Evolutionary conservation across 306 rosid species (phyloP).

Genomic region (Myrica gale): DNA sequence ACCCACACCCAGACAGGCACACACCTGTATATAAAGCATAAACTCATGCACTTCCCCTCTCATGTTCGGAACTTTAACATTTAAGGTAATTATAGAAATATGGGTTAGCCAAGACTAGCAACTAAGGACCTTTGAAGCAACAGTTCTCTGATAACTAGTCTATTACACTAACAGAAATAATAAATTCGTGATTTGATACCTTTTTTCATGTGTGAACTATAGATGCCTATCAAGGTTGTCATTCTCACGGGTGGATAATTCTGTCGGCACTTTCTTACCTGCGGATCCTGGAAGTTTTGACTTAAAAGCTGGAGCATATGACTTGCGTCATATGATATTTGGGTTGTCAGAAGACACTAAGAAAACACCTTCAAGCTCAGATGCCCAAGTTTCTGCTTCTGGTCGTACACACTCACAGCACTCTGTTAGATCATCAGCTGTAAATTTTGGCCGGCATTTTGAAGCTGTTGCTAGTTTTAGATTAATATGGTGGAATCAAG

Average conservation of each 20-base stretch:
- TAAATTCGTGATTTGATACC: neutral
- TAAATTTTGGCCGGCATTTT: constrained; percentile 54
- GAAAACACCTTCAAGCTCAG: constrained; percentile 32
- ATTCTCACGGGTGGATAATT: constrained; percentile 91
- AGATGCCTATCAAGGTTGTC: constrained; percentile 54
- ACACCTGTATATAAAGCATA: no score
- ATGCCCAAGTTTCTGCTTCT: constrained; percentile 41
- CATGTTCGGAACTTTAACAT: neutral
- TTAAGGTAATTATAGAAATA: neutral
- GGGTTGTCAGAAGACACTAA: constrained; percentile 54
- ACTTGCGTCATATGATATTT: constrained; percentile 67
- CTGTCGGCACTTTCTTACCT: constrained; percentile 89
- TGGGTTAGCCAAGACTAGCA: neutral
- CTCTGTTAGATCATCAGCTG: constrained; percentile 41
- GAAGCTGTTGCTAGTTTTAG: constrained; percentile 85
- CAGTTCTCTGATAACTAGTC: neutral
- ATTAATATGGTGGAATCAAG: constrained; percentile 91
- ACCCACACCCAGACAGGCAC: no score
- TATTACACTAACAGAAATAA: neutral
- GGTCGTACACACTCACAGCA: constrained; percentile 36
- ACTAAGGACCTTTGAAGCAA: neutral
- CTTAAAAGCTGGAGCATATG: constrained; percentile 65
- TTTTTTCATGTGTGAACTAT: constrained; percentile 32
- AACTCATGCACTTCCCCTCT: neutral
- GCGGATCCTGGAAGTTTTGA: constrained; percentile 53